Conservation (phyloP, 805 yeast genomes). For the Cyberlindnera mrakii region DNA sequence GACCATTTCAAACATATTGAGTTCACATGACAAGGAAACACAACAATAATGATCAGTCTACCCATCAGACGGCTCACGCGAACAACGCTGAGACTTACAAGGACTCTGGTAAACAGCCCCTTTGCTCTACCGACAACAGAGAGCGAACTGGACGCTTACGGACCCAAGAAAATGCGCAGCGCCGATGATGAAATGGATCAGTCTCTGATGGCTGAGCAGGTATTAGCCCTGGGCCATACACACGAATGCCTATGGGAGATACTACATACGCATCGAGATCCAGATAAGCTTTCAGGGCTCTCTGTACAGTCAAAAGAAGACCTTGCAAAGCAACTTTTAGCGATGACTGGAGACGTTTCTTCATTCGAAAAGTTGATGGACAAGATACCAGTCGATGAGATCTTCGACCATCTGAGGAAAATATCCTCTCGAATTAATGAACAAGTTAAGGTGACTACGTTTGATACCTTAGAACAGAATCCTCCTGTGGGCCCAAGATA, state of each 20-base stretch:
- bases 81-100: slow-evolving; percentile 21
- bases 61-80: neutral
- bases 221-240: slow-evolving; percentile 1
- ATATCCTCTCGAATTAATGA: neutral
- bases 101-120: slow-evolving; percentile 10
- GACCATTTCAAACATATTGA: neutral
- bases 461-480: slow-evolving; percentile 3
- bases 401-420: neutral
- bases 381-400: slow-evolving; percentile 4
- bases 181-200: slow-evolving; percentile 4
- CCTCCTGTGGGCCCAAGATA: slow-evolving; percentile 2
- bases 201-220: slow-evolving; percentile 7
- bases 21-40: neutral
- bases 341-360: slow-evolving; percentile 1
- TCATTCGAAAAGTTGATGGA: slow-evolving; percentile 8
- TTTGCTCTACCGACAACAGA: slow-evolving; percentile 6
- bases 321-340: neutral
- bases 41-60: neutral
- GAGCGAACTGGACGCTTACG: slow-evolving; percentile 5
- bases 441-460: slow-evolving; percentile 1
- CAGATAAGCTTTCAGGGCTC: neutral
- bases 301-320: neutral
- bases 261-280: neutral
- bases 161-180: slow-evolving; percentile 1
- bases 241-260: neutral